Percentiles rank a stretch among this genome's conserved stretches.
Evolutionary conservation across 2,329 filamentous ascomycete genomes (phyloP).

Genomic region (Fusarium acutatum): DNA sequence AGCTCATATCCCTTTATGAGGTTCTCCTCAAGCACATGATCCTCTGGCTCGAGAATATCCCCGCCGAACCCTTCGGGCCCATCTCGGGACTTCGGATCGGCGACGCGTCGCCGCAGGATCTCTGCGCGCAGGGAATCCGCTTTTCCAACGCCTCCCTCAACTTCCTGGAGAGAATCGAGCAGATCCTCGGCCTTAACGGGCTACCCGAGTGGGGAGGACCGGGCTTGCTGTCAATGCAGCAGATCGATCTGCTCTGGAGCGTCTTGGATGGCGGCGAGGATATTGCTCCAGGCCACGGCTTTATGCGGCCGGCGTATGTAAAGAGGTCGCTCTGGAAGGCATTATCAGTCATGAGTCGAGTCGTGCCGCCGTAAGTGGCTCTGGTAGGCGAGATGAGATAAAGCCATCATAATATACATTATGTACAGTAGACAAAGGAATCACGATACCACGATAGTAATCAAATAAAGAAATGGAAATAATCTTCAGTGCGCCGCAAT

Average conservation of each 20-base stretch:
- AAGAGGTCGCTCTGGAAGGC: background rate
- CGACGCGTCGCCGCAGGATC: background rate
- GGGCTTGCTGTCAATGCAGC: background rate
- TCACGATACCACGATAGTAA: background rate
- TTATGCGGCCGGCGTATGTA: background rate
- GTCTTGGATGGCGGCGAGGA: background rate
- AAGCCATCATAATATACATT: accelerated
- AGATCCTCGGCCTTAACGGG: background rate
- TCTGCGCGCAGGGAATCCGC: background rate
- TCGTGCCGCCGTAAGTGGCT: background rate
- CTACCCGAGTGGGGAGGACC: background rate
- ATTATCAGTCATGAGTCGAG: background rate
- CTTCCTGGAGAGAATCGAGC: background rate
- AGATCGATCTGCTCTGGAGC: background rate
- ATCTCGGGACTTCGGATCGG: background rate
- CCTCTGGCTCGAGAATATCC: background rate
- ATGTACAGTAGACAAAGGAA: accelerated
- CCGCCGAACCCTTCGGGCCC: background rate
- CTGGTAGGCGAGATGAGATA: background rate
- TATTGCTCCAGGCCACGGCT: accelerated
- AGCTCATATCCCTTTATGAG: background rate
- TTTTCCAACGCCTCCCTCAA: background rate
- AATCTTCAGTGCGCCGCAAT: no score
- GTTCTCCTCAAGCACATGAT: background rate
- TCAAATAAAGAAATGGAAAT: background rate